phyloP scores from a whole-genome alignment of 306 rosid species.

The Cucumis cinereus region DNA sequence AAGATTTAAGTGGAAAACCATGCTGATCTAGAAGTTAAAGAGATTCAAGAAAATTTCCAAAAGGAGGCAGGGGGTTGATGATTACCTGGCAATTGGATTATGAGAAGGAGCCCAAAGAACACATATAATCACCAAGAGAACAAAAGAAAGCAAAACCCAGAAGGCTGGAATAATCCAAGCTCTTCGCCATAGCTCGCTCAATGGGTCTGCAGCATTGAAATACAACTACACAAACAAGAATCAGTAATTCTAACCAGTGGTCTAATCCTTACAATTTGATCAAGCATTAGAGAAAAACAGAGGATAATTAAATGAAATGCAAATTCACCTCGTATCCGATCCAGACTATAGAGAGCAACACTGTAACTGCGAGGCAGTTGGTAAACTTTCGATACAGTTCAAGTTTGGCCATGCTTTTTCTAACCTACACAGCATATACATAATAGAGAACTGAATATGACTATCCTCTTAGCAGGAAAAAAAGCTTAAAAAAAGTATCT shows the following conservation, averaged over 20 bases:
- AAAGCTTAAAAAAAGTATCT: slow-evolving; percentile 1
- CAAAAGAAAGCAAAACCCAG: slow-evolving; percentile 72
- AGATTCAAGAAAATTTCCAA: not conserved
- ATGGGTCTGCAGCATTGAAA: slow-evolving; percentile 86
- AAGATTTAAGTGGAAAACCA: slow-evolving; percentile 13
- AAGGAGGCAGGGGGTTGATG: not conserved
- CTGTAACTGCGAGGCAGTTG: slow-evolving; percentile 67
- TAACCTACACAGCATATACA: slow-evolving; percentile 26
- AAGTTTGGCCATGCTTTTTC: slow-evolving; percentile 75
- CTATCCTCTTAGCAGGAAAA: not conserved
- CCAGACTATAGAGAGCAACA: slow-evolving; percentile 83
- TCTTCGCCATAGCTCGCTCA: slow-evolving; percentile 86
- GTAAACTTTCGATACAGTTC: slow-evolving; percentile 89
- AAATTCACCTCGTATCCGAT: slow-evolving; percentile 78
- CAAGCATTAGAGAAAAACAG: not conserved
- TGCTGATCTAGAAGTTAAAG: slow-evolving; percentile 1
- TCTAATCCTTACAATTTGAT: not conserved
- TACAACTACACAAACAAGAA: slow-evolving; percentile 13
- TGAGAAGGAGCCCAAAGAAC: slow-evolving; percentile 88
- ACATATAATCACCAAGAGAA: slow-evolving; percentile 57
- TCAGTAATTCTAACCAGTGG: not conserved
- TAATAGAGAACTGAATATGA: not conserved
- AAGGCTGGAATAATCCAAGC: slow-evolving; percentile 93
- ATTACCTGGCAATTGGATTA: slow-evolving; percentile 73
- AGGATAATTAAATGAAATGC: not conserved